phyloP scores from a whole-genome alignment of 2,329 filamentous ascomycete species.

The Trichoderma koningii region DNA sequence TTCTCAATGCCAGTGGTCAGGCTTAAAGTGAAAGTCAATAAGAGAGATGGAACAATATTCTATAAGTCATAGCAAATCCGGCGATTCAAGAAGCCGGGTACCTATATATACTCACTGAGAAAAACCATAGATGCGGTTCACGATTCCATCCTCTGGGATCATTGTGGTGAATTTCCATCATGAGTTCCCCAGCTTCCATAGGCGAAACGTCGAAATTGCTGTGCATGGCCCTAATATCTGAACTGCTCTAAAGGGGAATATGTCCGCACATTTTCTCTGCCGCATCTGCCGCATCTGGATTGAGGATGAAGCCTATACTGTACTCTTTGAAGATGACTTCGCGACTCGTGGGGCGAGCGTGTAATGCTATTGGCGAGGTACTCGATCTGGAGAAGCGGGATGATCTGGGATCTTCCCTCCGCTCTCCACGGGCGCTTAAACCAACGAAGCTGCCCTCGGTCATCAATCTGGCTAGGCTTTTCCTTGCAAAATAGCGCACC shows the following conservation, averaged over 20 bases:
- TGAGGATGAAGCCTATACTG: not conserved
- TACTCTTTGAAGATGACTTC: not conserved
- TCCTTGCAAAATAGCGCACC: not conserved
- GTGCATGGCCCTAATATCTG: not conserved
- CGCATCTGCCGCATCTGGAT: not conserved
- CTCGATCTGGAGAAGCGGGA: not conserved
- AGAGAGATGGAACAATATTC: not conserved
- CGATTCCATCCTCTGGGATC: not conserved
- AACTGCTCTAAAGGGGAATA: slow-evolving; percentile 14
- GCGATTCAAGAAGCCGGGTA: not conserved
- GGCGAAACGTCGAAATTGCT: not conserved
- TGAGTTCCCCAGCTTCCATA: slow-evolving; percentile 5
- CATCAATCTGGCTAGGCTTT: slow-evolving; percentile 16
- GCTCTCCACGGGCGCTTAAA: not conserved
- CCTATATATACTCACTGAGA: not conserved
- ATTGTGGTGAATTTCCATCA: not conserved
- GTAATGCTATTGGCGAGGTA: slow-evolving; percentile 11
- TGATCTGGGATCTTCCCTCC: not conserved
- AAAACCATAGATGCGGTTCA: not conserved
- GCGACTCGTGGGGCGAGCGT: slow-evolving; percentile 3
- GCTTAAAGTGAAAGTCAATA: not conserved
- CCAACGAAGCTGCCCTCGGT: slow-evolving; percentile 2
- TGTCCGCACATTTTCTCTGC: slow-evolving; percentile 7
- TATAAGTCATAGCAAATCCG: not conserved
- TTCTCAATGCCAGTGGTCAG: not conserved